phyloP scores from a whole-genome alignment of 2,329 filamentous ascomycete genomes.

The Xylariomycetidae sp. region DNA sequence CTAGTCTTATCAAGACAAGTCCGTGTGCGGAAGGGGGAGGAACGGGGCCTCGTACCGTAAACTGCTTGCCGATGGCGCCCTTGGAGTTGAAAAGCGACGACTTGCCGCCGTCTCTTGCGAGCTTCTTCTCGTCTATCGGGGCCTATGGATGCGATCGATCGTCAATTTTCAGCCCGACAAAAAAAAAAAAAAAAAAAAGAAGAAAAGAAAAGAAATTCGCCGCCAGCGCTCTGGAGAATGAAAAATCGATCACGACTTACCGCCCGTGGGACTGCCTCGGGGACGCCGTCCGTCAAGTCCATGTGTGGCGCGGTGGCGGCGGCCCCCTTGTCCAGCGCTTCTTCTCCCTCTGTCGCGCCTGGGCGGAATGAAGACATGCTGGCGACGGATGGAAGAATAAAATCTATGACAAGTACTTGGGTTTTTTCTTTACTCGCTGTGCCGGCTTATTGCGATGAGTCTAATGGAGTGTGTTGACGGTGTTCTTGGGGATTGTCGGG shows the following conservation, averaged over 20 bases:
- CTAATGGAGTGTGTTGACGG: too few species aligned
- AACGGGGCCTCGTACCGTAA: slow-evolving; percentile 1
- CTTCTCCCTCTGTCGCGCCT: slow-evolving; percentile 4
- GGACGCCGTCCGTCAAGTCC: slow-evolving; percentile 3
- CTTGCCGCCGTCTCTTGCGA: background rate
- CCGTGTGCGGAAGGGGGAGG: background rate
- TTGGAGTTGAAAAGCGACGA: slow-evolving; percentile 4
- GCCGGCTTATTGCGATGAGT: too few species aligned
- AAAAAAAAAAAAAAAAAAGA: too few species aligned
- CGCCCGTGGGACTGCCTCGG: slow-evolving; percentile 1
- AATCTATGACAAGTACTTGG: slow-evolving; percentile 2
- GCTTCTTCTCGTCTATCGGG: slow-evolving; percentile 3
- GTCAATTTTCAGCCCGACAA: background rate
- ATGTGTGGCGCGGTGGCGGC: slow-evolving; percentile 1
- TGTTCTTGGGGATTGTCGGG: too few species aligned
- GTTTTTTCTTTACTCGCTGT: background rate
- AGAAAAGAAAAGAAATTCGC: too few species aligned
- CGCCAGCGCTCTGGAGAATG: too few species aligned
- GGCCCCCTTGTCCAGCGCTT: slow-evolving; percentile 3
- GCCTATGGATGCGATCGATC: background rate
- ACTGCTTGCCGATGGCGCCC: slow-evolving; percentile 6
- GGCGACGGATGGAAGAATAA: too few species aligned
- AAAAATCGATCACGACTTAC: too few species aligned
- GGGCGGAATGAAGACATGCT: slow-evolving; percentile 4
- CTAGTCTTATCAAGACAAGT: background rate